A percentile compares a stretch with the other conserved stretches of the same genome.
phyloP scores from a whole-genome alignment of 805 yeast species.

The Priceomyces melissophilus region DNA sequence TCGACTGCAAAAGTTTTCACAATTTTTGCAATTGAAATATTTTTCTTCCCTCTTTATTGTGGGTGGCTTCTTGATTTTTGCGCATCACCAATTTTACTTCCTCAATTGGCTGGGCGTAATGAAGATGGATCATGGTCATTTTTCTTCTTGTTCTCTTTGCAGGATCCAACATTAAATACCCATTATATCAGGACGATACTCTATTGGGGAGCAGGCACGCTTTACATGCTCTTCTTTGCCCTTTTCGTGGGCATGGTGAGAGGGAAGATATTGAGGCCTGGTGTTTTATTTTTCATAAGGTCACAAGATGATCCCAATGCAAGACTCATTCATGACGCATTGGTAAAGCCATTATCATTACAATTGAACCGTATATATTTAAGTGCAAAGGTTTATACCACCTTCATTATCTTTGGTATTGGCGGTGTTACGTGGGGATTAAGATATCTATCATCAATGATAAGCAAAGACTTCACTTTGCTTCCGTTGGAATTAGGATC shows the following conservation, averaged over 20 bases:
- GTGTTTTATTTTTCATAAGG: conserved; percentile 86
- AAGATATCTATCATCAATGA: conserved; percentile 22
- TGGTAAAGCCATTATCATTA: conserved; percentile 67
- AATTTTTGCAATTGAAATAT: conserved; percentile 73
- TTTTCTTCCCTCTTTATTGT: conserved; percentile 83
- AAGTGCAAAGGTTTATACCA: conserved; percentile 71
- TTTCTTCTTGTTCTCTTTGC: conserved; percentile 20
- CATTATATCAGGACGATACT: conserved; percentile 20
- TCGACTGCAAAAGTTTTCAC: conserved; percentile 71
- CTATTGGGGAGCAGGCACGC: conserved; percentile 73
- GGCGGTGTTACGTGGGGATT: conserved; percentile 59
- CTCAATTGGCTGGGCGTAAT: conserved; percentile 9
- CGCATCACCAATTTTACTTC: conserved; percentile 51
- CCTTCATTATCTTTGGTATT: conserved; percentile 70
- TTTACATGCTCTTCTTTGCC: conserved; percentile 85
- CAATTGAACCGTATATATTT: conserved; percentile 72
- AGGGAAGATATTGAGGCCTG: conserved; percentile 69
- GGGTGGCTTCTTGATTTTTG: conserved; percentile 76
- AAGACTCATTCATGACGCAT: conserved; percentile 80
- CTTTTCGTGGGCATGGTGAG: conserved; percentile 83
- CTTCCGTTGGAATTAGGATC: conserved; percentile 24
- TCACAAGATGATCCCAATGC: conserved; percentile 94
- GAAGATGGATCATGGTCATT: conserved; percentile 7
- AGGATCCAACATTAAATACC: conserved; percentile 13
- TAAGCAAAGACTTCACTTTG: conserved; percentile 11